These are phyloP conservation scores for Rostrohypoxylon terebratum DNA, from an alignment of 495 filamentous ascomycete species.

Conservation along the genomic window DNA sequence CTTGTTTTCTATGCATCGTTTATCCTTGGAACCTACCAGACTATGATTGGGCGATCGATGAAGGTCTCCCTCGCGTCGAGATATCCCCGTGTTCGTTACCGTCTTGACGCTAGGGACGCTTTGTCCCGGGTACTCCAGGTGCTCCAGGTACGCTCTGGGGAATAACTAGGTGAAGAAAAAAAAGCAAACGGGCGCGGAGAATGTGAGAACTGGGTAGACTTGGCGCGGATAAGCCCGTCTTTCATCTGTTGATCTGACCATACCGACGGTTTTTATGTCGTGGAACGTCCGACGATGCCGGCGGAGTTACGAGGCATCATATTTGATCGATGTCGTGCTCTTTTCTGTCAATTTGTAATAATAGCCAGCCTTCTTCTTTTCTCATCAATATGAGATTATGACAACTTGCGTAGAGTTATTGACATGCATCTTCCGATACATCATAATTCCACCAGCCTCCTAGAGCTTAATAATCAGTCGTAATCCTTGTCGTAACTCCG, in stretches of 20 bases:
- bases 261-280: neutral
- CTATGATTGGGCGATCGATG: neutral
- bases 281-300: neutral
- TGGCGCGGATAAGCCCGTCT: neutral
- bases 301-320: neutral
- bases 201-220: neutral
- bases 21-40: neutral
- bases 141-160: neutral
- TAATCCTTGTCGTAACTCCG: neutral
- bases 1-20: neutral
- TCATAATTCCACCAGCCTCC: neutral
- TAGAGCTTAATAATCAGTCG: neutral
- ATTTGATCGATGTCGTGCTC: neutral
- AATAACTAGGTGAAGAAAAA: neutral
- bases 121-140: neutral
- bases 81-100: neutral
- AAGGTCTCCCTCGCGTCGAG: neutral
- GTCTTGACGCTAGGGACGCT: neutral
- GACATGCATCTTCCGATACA: neutral
- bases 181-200: constrained; percentile 1
- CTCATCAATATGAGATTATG: neutral
- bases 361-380: neutral
- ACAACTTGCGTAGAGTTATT: neutral
- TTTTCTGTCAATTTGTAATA: neutral
- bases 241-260: neutral